Evolutionary conservation across 2,329 filamentous ascomycete genomes (phyloP).

Genomic region (Rugonectria rugulosa): DNA sequence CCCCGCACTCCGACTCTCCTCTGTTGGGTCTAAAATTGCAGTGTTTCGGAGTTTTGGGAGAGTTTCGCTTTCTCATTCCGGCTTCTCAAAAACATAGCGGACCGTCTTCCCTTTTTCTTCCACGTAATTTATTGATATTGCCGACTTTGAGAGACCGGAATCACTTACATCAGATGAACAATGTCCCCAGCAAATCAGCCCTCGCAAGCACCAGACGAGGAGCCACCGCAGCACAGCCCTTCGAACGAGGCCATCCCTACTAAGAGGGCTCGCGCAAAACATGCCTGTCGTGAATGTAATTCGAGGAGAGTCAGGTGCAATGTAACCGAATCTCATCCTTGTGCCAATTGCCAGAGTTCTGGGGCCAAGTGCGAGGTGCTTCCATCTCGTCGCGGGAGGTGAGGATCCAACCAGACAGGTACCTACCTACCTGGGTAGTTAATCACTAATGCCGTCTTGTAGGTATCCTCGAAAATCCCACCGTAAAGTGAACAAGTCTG

Average conservation of each 20-base stretch:
- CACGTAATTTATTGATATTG: neutral
- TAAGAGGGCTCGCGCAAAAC: slow-evolving; percentile 44
- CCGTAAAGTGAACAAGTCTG: slow-evolving; percentile 18
- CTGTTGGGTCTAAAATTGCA: neutral
- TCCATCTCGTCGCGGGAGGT: slow-evolving; percentile 46
- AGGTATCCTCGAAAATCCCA: slow-evolving; percentile 38
- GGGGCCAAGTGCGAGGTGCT: slow-evolving; percentile 42
- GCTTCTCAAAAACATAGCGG: slow-evolving; percentile 20
- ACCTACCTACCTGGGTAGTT: no score
- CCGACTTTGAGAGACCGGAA: neutral
- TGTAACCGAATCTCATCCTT: slow-evolving; percentile 45
- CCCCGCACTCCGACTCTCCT: no score
- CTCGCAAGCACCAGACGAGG: neutral
- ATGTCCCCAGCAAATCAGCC: slow-evolving; percentile 14
- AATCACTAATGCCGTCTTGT: neutral
- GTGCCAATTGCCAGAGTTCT: slow-evolving; percentile 41
- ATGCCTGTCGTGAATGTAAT: slow-evolving; percentile 47
- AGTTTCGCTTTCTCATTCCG: neutral
- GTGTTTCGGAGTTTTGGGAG: neutral
- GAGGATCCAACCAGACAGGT: slow-evolving; percentile 13
- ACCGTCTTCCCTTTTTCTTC: neutral
- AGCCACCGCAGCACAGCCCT: slow-evolving; percentile 9
- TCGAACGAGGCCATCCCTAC: slow-evolving; percentile 35
- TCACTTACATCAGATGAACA: slow-evolving; percentile 1
- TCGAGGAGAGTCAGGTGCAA: slow-evolving; percentile 46